Conservation (phyloP, 2,329 filamentous ascomycete species). For the Curvularia spicifera region DNA sequence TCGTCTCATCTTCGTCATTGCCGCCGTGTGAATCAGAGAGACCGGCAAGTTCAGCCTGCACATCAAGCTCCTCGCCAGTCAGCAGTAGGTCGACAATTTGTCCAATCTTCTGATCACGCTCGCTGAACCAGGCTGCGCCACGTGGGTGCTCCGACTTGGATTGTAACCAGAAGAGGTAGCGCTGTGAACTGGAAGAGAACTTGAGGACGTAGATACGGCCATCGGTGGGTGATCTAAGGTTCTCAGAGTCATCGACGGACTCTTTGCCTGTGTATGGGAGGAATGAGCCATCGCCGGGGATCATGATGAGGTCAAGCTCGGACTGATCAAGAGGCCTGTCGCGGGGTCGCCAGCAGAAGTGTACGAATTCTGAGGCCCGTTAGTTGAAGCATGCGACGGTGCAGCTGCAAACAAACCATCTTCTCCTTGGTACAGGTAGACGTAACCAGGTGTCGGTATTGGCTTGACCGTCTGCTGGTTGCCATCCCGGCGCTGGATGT, state of each 20-base stretch:
- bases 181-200: conserved; percentile 88
- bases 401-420: conserved; percentile 67
- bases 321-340: conserved; percentile 72
- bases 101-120: conserved; percentile 84
- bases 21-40: conserved; percentile 62
- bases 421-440: conserved; percentile 85
- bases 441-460: conserved; percentile 76
- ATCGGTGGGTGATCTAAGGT: conserved; percentile 71
- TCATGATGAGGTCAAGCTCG: conserved; percentile 90
- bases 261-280: conserved; percentile 70
- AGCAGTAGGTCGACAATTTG: conserved; percentile 84
- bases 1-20: conserved; percentile 71
- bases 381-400: conserved; percentile 10
- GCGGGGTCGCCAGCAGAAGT: conserved; percentile 96
- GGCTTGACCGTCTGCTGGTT: conserved; percentile 69
- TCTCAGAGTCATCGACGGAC: conserved; percentile 59
- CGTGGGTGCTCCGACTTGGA: conserved; percentile 79
- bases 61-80: conserved; percentile 87
- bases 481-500: conserved; percentile 30
- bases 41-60: conserved; percentile 69
- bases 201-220: conserved; percentile 93
- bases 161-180: conserved; percentile 96
- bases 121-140: conserved; percentile 78
- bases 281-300: conserved; percentile 88
- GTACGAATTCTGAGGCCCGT: conserved; percentile 72